Conservation (phyloP, 106 monocot species). For the Acanthochlamys bracteata region DNA sequence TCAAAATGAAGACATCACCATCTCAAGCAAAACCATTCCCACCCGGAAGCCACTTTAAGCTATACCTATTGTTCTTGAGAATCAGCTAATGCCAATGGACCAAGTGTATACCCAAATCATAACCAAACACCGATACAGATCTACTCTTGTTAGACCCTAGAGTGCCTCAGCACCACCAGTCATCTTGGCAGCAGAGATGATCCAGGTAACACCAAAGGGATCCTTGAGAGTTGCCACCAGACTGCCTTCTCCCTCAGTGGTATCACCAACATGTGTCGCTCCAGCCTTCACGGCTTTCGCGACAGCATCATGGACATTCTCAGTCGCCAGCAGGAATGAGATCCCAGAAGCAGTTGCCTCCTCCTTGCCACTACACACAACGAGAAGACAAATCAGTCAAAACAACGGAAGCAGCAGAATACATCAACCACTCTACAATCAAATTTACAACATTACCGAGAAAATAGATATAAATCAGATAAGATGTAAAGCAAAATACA, state of each 20-base stretch:
- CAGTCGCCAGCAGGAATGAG: slow-evolving; percentile 23
- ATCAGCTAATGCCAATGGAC: not conserved
- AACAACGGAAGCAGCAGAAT: too few relatives aligned
- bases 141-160: too few relatives aligned
- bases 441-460: too few relatives aligned
- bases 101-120: too few relatives aligned
- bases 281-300: slow-evolving; percentile 36
- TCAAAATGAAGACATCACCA: not conserved
- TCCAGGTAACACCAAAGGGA: slow-evolving; percentile 8
- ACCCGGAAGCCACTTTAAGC: too few relatives aligned
- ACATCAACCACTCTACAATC: too few relatives aligned
- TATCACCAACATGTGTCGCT: slow-evolving; percentile 4
- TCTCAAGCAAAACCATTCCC: not conserved
- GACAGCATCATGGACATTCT: slow-evolving; percentile 27
- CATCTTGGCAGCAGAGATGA: not conserved
- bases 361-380: slow-evolving; percentile 4
- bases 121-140: too few relatives aligned
- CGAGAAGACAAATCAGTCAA: too few relatives aligned
- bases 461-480: too few relatives aligned
- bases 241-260: not conserved
- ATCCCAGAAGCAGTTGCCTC: not conserved
- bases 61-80: not conserved
- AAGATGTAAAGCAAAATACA: too few relatives aligned
- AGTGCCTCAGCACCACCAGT: too few relatives aligned
- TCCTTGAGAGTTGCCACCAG: not conserved